Percentiles rank a stretch among this genome's conserved stretches.
Evolutionary conservation across 2,329 filamentous ascomycete genomes (phyloP).

Genomic region (Calonectria hawksworthii): DNA sequence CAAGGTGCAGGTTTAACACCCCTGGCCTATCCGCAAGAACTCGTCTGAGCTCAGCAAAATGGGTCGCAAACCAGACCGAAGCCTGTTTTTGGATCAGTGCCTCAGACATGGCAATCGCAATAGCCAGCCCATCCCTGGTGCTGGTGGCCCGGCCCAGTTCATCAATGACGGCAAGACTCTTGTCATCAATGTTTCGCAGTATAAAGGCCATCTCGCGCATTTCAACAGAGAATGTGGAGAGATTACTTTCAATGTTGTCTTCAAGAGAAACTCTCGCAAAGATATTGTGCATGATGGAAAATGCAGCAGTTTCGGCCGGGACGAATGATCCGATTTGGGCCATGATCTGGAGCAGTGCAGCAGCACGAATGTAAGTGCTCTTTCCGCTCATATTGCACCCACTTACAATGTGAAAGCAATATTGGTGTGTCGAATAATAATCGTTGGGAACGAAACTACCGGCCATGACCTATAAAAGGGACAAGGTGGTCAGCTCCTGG

Average conservation of each 20-base stretch:
- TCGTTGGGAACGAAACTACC: conserved; percentile 89
- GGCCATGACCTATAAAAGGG: conserved; percentile 65
- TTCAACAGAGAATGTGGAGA: conserved; percentile 93
- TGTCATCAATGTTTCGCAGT: conserved; percentile 81
- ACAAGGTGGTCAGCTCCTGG: conserved; percentile 14
- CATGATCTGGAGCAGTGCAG: conserved; percentile 91
- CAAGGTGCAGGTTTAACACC: conserved; percentile 86
- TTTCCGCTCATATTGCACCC: conserved; percentile 99
- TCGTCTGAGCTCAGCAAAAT: conserved; percentile 86
- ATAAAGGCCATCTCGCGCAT: conserved; percentile 98
- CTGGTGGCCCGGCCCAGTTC: conserved; percentile 94
- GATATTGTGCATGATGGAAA: conserved; percentile 84
- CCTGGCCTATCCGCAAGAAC: conserved; percentile 82
- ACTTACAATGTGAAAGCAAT: conserved; percentile 92
- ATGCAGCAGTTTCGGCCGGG: conserved; percentile 85
- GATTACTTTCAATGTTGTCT: conserved; percentile 89
- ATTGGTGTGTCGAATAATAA: conserved; percentile 84
- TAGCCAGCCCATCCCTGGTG: conserved; percentile 87
- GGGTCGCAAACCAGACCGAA: conserved; percentile 92
- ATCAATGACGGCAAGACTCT: conserved; percentile 87
- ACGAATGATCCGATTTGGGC: conserved; percentile 94
- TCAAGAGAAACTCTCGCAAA: conserved; percentile 91
- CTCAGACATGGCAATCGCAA: conserved; percentile 92
- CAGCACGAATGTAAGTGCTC: conserved; percentile 90
- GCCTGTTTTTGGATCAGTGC: conserved; percentile 84